Base-by-base conservation (phyloP, 1,284 basidiomycete species). In the Mycena citricolor region DNA sequence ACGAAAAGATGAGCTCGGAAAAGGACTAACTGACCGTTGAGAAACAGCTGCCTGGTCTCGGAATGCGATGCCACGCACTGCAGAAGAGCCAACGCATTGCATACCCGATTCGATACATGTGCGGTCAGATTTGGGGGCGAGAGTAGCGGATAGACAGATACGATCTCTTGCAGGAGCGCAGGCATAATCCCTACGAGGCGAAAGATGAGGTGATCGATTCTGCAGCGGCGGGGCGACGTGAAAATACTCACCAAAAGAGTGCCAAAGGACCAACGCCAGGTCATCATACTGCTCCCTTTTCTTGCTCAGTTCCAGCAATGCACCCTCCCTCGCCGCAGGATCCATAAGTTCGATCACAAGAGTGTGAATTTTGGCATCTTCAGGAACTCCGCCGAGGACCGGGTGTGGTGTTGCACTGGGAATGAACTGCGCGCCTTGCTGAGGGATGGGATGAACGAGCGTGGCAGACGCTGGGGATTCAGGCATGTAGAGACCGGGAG, bases 281-380 rank as follows among this genome's bases (percentile, higher is more conserved):
- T 99, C 95, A 62, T 99, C 97, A 65, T 97, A 99, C 70, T 98
- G 94, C 69, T 99, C 97, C 54, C 97, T 77, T 73, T 98, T 98
- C 79, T 99, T 99, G 73, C 93, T 97, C 56, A 99, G 74, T 71
- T 99, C 97, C 38, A 99, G 76, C 42, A 97, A 69, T 1, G 94
- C 94, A 6, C 76, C 77, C 62, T 97, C 94, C 50, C 94, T 76
- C n/a, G 84, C 82, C 40, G 73, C 73, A 1, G 86, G 83, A 59
- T 88, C 85, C 74, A 90, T 78, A 22, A 93, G 70, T 49, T 93
- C 88, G 53, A 91, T 81, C 47, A 93, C 90, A 31, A 93, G 74
- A 6, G 70, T 69, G 63, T 90, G 90, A 45, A 93, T 91, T 69
- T 90, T 90, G 55, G 74, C 74, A 61, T 92, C 89, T 55, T 92